These are phyloP conservation scores for Serendipita sp. DNA, from an alignment of 768 basidiomycete species.

Conservation along the genomic window DNA sequence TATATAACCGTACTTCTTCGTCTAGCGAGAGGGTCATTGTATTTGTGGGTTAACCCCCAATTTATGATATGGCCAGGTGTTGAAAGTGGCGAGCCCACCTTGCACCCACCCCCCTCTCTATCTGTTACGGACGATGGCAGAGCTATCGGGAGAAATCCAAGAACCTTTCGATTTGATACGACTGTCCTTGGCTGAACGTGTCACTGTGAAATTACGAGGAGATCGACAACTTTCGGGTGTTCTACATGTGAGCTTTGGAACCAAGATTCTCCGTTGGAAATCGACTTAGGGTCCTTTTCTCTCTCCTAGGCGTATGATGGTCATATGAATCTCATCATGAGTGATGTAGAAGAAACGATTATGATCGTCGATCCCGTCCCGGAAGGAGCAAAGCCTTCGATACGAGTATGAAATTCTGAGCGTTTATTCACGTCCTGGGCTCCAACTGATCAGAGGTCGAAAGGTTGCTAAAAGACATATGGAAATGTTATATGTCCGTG, in stretches of 20 bases:
- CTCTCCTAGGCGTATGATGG: conserved; percentile 82
- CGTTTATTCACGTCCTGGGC: not conserved
- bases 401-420: not conserved
- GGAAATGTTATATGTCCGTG: conserved; percentile 96
- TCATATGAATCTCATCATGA: conserved; percentile 99
- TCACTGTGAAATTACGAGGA: conserved; percentile 92
- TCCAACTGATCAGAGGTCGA: not conserved
- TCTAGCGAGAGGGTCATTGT: conserved; percentile 45
- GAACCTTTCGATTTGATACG: conserved; percentile 97
- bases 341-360: conserved; percentile 94
- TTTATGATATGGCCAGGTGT: not conserved
- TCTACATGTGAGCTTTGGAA: conserved; percentile 48
- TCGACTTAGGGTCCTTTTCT: not conserved
- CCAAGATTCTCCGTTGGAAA: conserved; percentile 5
- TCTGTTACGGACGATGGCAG: not conserved
- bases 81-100: not conserved
- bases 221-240: conserved; percentile 85
- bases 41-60: conserved; percentile 9
- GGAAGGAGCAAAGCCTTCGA: conserved; percentile 31
- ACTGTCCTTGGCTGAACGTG: conserved; percentile 89
- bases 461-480: conserved; percentile 86
- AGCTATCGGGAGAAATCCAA: conserved; percentile 28
- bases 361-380: conserved; percentile 69
- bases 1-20: conserved; percentile 82
- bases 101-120: not conserved